Base-by-base conservation (phyloP, 2,329 filamentous ascomycete species). In the Pseudogymnoascus sp. region DNA sequence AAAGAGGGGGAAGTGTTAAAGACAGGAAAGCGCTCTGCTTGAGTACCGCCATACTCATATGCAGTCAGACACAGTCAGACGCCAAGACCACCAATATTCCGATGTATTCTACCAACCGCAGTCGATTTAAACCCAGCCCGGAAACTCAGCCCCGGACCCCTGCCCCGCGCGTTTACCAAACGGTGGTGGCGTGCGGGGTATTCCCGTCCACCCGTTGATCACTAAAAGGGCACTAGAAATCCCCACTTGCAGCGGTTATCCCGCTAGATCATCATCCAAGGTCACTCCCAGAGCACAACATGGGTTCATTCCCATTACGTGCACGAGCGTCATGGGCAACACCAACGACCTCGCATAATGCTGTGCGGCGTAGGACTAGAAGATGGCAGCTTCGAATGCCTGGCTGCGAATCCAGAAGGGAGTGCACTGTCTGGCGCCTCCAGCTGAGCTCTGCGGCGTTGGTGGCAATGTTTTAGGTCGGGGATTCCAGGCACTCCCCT, bases 291-390 rank as follows among this genome's bases (percentile, higher is more conserved):
- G 26, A 31, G 8, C 47, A 56, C 26, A 56, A 13, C 47, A 56
- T 26, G 47, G 26, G 26, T 56, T 56, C 47, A 56, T 56, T 56
- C 26, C 47, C 26, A 56, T 56, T 56, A 56, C 26, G 47, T 56
- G 47, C 26, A 56, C 26, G 47, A 33, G n/a, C 47, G 26, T 56
- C 2, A 19, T 11, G 26, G 26, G 47, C 47, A 19, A 33, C 47
- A 56, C 8, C 8, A 13, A 13, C 47, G 7, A 13, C n/a, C 26
- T 33, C 26, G 26, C 47, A 56, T 56, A 2, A 56, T 33, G 26
- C 47, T 33, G 47, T 56, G 24, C 47, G n/a, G 47, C 47, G 26
- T 31, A 4, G 26, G 21, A 29, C 21, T 26, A 10, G 24, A 50
- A 6, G 8, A 50, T 50, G 6, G 2, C 44, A 13, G 26, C 47